phyloP scores from a whole-genome alignment of 2,329 filamentous ascomycete species.

The Phoma sp. region DNA sequence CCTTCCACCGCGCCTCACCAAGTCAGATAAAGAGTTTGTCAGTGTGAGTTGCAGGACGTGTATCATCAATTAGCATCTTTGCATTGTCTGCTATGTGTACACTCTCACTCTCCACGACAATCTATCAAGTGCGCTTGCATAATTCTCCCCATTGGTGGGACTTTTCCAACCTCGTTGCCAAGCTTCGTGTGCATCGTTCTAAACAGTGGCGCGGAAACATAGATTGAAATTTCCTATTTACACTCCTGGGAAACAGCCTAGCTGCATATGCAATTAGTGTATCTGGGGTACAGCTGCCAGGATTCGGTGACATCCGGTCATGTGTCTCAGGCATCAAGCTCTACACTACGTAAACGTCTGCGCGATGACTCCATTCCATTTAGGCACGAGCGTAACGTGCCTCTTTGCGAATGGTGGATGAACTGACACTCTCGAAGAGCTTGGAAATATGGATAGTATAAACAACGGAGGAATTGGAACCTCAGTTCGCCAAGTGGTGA shows the following conservation, averaged over 20 bases:
- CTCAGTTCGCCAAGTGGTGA: slow-evolving; percentile 14
- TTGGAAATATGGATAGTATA: slow-evolving; percentile 13
- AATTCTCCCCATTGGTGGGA: slow-evolving; percentile 36
- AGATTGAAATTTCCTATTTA: slow-evolving; percentile 22
- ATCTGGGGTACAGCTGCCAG: slow-evolving; percentile 17
- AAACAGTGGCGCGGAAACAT: slow-evolving; percentile 24
- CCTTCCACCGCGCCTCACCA: not conserved
- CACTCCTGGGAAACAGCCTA: slow-evolving; percentile 10
- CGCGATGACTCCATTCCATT: slow-evolving; percentile 3
- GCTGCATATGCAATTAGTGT: slow-evolving; percentile 7
- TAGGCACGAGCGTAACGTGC: slow-evolving; percentile 6
- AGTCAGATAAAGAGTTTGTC: not conserved
- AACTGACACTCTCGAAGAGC: slow-evolving; percentile 7
- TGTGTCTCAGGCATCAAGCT: slow-evolving; percentile 14
- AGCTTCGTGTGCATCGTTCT: slow-evolving; percentile 20
- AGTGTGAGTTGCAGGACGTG: not conserved
- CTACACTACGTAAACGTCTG: slow-evolving; percentile 5
- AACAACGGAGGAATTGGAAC: slow-evolving; percentile 22
- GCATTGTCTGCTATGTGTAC: not conserved
- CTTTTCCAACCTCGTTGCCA: slow-evolving; percentile 23
- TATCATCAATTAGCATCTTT: not conserved
- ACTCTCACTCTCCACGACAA: not conserved
- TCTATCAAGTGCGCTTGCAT: slow-evolving; percentile 3
- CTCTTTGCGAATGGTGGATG: slow-evolving; percentile 32
- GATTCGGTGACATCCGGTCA: slow-evolving; percentile 7